A percentile compares a stretch with the other conserved stretches of the same genome.
phyloP scores from a whole-genome alignment of 1,284 basidiomycete genomes.

The Cutaneotrichosporon sp. region DNA sequence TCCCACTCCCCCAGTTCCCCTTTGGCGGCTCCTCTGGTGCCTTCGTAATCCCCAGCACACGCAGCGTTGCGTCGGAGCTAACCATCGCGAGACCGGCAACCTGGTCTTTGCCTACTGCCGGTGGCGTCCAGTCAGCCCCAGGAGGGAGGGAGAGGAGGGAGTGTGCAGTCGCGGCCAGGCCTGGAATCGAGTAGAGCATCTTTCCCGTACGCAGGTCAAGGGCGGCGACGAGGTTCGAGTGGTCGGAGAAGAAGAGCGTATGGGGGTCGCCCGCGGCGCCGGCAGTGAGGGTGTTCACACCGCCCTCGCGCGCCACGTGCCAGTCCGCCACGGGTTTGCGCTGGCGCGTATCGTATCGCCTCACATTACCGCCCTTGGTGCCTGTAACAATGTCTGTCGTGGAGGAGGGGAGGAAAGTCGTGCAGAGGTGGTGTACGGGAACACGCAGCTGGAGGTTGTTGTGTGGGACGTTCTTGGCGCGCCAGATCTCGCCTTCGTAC shows the following conservation, averaged over 20 bases:
- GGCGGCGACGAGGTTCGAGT: conserved; percentile 62
- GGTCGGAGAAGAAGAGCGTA: conserved; percentile 71
- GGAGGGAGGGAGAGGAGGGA: conserved; percentile 33
- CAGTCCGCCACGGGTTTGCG: conserved; percentile 55
- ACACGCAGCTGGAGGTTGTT: conserved; percentile 72
- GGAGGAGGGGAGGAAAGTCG: conserved; percentile 51
- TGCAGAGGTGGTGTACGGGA: conserved; percentile 70
- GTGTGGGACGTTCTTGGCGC: conserved; percentile 56
- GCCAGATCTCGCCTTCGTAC: conserved; percentile 57
- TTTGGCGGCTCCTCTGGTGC: conserved; percentile 56
- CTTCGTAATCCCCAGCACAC: conserved; percentile 64
- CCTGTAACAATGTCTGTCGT: conserved; percentile 60
- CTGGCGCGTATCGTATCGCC: conserved; percentile 74
- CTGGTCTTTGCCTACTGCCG: conserved; percentile 1
- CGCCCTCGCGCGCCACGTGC: conserved; percentile 54
- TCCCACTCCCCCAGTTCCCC: conserved; percentile 55
- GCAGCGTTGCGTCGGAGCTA: conserved; percentile 50
- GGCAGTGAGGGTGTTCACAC: conserved; percentile 48
- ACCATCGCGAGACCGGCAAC: conserved; percentile 34
- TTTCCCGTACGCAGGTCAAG: conserved; percentile 71
- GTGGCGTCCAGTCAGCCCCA: not conserved
- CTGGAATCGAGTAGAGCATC: conserved; percentile 62
- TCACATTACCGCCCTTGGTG: conserved; percentile 68
- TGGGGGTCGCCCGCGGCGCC: not conserved
- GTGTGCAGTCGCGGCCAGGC: conserved; percentile 36